Evolutionary conservation across 768 basidiomycete genomes (phyloP).

Genomic region (Leccinum variicolor): DNA sequence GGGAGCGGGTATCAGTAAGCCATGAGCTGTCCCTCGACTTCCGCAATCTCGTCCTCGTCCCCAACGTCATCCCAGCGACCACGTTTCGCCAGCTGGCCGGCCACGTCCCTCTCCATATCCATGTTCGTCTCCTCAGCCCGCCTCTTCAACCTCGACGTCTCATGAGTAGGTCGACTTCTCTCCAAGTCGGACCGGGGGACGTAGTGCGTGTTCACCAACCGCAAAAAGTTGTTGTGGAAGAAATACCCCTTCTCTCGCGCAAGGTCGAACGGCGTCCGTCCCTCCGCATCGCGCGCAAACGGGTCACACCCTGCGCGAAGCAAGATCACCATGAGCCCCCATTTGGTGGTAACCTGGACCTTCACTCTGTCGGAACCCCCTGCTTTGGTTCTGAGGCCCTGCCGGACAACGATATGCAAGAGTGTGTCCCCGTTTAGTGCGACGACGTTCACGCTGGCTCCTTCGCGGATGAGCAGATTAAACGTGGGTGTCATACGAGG

Average conservation of each 20-base stretch:
- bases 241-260: not conserved
- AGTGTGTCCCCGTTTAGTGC: slow-evolving; percentile 2
- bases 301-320: not conserved
- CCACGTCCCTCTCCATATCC: not conserved
- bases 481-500: not conserved
- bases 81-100: not conserved
- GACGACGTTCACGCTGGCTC: not conserved
- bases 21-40: slow-evolving; percentile 2
- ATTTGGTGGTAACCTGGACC: not conserved
- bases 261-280: slow-evolving; percentile 1
- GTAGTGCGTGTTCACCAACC: not conserved
- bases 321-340: not conserved
- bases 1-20: not conserved
- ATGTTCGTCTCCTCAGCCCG: not conserved
- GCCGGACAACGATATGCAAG: not conserved
- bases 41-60: not conserved
- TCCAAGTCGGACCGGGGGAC: not conserved
- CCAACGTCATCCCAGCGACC: not conserved
- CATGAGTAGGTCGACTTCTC: not conserved
- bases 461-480: not conserved
- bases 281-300: not conserved
- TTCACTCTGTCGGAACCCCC: not conserved
- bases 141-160: not conserved
- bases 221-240: not conserved
- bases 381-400: not conserved